Conservation (phyloP, 1,139 yeast species). For the Casaregolazyma suthepensis region DNA sequence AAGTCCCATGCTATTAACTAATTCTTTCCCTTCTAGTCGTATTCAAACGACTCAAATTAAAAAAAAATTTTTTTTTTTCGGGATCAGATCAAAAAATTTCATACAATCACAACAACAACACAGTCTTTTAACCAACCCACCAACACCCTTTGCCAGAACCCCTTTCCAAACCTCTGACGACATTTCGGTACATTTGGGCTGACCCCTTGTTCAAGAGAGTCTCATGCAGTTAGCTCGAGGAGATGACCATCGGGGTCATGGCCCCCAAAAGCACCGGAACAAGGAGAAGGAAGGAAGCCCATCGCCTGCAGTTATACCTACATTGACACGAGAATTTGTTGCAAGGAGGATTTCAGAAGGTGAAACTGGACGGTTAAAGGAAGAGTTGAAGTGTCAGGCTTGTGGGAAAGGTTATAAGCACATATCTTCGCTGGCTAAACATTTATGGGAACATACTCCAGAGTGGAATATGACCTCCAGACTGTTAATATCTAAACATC, state of each 20-base stretch:
- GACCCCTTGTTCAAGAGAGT: slow-evolving; percentile 11
- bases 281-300: slow-evolving; percentile 2
- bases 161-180: neutral
- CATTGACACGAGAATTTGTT: slow-evolving; percentile 63
- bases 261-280: slow-evolving; percentile 5
- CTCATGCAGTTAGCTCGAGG: slow-evolving; percentile 11
- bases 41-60: neutral
- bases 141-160: neutral
- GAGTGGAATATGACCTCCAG: slow-evolving; percentile 87
- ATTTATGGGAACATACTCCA: slow-evolving; percentile 83
- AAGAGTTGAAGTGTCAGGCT: slow-evolving; percentile 79
- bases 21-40: slow-evolving; percentile 1
- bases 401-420: slow-evolving; percentile 90
- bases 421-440: slow-evolving; percentile 70
- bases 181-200: neutral
- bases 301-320: slow-evolving; percentile 13
- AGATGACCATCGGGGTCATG: slow-evolving; percentile 10
- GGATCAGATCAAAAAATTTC: slow-evolving; percentile 5
- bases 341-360: slow-evolving; percentile 81
- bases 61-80: slow-evolving; percentile 6
- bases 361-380: slow-evolving; percentile 76
- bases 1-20: neutral
- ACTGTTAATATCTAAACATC: slow-evolving; percentile 77
- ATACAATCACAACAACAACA: neutral
- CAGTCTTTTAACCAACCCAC: neutral